Base-by-base conservation (phyloP, 192 early-diverging fungal species). In the Bifiguratus adelaidae region DNA sequence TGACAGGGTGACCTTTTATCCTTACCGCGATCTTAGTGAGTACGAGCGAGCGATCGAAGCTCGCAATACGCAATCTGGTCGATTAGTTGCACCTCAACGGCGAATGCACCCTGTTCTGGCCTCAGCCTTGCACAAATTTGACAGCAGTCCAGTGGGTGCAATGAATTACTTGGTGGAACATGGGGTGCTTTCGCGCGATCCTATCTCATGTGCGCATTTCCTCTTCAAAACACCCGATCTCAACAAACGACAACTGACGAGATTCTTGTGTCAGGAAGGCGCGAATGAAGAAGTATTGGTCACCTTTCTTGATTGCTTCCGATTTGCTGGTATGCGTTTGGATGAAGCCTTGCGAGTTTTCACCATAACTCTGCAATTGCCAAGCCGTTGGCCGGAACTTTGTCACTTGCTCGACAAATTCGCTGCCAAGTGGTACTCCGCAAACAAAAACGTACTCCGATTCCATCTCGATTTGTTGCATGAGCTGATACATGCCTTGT, bases 191-290 rank as follows among this genome's bases (percentile, higher is more conserved):
- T 67, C 63, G 4, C 55, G 68, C 13, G 79, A 80, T 16, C 71
- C 80, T 4, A 41, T 72, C n/a, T 68, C 65, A 11, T 78, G 83
- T 19, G 80, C 80, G 7, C 62, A 77, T 18, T 81, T 83, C 37
- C 43, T 83, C 35, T 81, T 81, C 58, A 72, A 71, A 21, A 83
- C 80, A 0, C 76, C 80, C 0, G 78, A 77, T 36, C 57, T 83
- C 4, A 72, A 61, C 35, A 55, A 69, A 18, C 44, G 63, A 1
- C 77, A 83, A 41, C 52, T 83, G 2, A 80, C 78, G 0, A 44
- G 58, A 27, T 82, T 78, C 40, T 44, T 83, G 3, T 11, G 37
- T 13, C 63, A 71, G 3, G 58, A 80, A 20, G 55, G 58, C 3
- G 61, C 73, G 20, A 71, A 83, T 48, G 42, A 51, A 18, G 74